Evolutionary conservation across 768 basidiomycete species (phyloP).

Genomic region (Holtermannia corniformis): DNA sequence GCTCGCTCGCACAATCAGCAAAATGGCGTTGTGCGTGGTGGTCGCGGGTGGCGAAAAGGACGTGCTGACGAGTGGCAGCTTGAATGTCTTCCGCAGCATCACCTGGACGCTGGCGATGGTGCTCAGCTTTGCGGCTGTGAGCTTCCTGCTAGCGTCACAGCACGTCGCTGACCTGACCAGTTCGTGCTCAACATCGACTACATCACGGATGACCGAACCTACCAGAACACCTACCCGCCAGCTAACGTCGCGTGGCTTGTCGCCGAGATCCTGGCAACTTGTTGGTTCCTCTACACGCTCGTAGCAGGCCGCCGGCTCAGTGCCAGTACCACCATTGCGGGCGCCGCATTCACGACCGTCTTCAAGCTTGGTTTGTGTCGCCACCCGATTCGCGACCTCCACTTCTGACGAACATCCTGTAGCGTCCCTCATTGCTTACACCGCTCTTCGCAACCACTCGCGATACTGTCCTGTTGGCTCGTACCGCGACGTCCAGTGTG

Average conservation of each 20-base stretch:
- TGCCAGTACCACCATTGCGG: background rate
- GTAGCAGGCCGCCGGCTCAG: background rate
- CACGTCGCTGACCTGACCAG: too few species aligned
- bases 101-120: too few species aligned
- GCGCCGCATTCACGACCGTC: background rate
- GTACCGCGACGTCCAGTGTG: background rate
- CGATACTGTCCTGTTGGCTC: background rate
- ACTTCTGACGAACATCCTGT: background rate
- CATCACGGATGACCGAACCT: background rate
- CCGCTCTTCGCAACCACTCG: background rate
- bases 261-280: background rate
- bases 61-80: too few species aligned
- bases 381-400: background rate
- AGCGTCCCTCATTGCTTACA: background rate
- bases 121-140: too few species aligned
- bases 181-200: background rate
- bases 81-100: too few species aligned
- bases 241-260: background rate
- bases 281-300: background rate
- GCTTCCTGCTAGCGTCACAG: too few species aligned
- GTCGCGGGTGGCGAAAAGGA: too few species aligned
- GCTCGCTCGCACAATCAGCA: too few species aligned
- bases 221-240: background rate
- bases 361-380: background rate
- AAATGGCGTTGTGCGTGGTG: too few species aligned